Conservation (phyloP, 2,329 filamentous ascomycete species). For the Stagonosporopsis vannaccii region DNA sequence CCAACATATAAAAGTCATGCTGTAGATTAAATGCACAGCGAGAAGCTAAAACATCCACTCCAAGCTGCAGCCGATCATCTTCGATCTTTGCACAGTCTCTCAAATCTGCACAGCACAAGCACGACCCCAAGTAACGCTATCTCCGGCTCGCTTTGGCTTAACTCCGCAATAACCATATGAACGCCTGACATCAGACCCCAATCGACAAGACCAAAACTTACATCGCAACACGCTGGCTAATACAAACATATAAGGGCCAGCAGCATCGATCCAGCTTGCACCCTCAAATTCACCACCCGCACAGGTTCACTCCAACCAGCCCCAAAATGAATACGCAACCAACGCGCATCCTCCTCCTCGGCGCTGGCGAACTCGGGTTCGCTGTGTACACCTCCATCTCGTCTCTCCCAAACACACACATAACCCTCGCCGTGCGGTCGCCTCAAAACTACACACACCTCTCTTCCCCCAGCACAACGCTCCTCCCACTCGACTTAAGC, state of each 20-base stretch:
- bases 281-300: not conserved
- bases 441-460: constrained; percentile 51
- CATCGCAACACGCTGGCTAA: not conserved
- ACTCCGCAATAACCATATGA: not conserved
- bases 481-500: constrained; percentile 55
- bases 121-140: not conserved
- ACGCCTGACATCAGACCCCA: not conserved
- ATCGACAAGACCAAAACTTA: not conserved
- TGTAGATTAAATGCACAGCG: not conserved
- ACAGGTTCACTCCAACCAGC: not conserved
- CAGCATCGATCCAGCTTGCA: not conserved
- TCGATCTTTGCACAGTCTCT: not conserved
- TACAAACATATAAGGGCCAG: not conserved
- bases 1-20: not conserved
- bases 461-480: constrained; percentile 40
- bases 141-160: not conserved
- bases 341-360: constrained; percentile 64
- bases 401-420: constrained; percentile 53
- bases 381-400: constrained; percentile 62
- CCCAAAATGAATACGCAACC: constrained; percentile 2
- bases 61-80: not conserved
- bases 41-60: not conserved
- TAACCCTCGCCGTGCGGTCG: constrained; percentile 64
- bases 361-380: constrained; percentile 71
- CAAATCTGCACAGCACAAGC: constrained; percentile 1